phyloP scores from a whole-genome alignment of 805 yeast species.

The Yamadazyma phyllophila region DNA sequence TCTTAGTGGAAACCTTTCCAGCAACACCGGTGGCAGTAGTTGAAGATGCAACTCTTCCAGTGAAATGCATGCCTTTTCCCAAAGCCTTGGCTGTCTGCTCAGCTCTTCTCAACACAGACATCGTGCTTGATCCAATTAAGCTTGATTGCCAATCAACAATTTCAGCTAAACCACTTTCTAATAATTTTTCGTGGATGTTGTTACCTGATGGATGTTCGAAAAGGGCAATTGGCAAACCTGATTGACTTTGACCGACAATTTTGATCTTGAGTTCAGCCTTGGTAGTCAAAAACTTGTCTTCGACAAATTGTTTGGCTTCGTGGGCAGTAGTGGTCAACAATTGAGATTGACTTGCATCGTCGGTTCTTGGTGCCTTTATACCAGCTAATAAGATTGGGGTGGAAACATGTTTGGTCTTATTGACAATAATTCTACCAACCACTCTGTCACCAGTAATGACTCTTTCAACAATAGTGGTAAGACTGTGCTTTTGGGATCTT shows the following conservation, averaged over 20 bases:
- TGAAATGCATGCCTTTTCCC: slow-evolving; percentile 49
- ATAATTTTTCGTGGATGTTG: slow-evolving; percentile 63
- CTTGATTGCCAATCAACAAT: slow-evolving; percentile 80
- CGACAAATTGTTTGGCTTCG: slow-evolving; percentile 63
- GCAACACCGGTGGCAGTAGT: slow-evolving; percentile 17
- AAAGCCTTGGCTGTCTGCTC: slow-evolving; percentile 62
- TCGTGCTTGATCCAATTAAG: slow-evolving; percentile 60
- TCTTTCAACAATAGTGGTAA: slow-evolving; percentile 65
- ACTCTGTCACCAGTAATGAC: slow-evolving; percentile 78
- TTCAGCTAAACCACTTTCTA: slow-evolving; percentile 69
- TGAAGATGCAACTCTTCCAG: slow-evolving; percentile 24
- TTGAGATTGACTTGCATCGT: slow-evolving; percentile 37
- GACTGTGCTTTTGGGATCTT: slow-evolving; percentile 39
- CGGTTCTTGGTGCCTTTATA: slow-evolving; percentile 66
- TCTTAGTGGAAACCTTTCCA: slow-evolving; percentile 15
- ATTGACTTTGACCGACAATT: slow-evolving; percentile 58
- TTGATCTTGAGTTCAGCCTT: slow-evolving; percentile 50
- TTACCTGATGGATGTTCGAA: slow-evolving; percentile 72
- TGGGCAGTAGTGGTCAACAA: slow-evolving; percentile 45
- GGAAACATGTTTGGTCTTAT: slow-evolving; percentile 50
- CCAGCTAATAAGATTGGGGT: slow-evolving; percentile 72
- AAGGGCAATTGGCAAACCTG: slow-evolving; percentile 59
- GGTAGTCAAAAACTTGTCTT: slow-evolving; percentile 59
- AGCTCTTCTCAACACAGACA: slow-evolving; percentile 60
- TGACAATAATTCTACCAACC: slow-evolving; percentile 54